Conservation (phyloP, 2,329 filamentous ascomycete species). For the Pestalotiopsis sp. region DNA sequence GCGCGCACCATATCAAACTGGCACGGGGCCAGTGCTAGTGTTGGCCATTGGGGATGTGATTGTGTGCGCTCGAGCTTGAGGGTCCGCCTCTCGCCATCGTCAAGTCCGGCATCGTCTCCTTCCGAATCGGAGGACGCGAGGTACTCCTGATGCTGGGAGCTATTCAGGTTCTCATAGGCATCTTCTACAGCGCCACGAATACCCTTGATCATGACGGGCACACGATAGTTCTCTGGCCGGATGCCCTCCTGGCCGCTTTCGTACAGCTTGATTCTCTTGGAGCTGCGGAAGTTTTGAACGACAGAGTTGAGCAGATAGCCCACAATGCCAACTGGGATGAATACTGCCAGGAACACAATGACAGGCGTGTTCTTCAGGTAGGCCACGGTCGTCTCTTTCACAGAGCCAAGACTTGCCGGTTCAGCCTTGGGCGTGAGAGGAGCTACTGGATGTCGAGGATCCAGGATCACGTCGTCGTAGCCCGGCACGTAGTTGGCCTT, state of each 20-base stretch:
- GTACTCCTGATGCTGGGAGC: constrained; percentile 71
- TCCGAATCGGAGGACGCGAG: constrained; percentile 61
- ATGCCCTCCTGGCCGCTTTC: constrained; percentile 71
- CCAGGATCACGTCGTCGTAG: constrained; percentile 76
- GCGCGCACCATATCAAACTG: constrained; percentile 87
- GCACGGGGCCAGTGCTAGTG: constrained; percentile 74
- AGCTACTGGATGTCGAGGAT: constrained; percentile 64
- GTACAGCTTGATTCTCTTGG: constrained; percentile 75
- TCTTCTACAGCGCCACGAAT: constrained; percentile 77
- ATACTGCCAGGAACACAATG: constrained; percentile 64
- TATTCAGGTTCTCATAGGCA: constrained; percentile 74
- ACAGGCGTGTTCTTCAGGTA: constrained; percentile 62
- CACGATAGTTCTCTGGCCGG: constrained; percentile 70
- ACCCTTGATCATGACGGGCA: constrained; percentile 76
- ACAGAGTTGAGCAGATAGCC: constrained; percentile 76
- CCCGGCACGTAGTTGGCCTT: constrained; percentile 75
- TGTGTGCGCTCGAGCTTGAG: constrained; percentile 42
- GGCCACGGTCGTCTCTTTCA: constrained; percentile 32
- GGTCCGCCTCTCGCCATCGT: constrained; percentile 40
- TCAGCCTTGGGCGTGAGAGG: constrained; percentile 39
- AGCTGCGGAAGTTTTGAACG: constrained; percentile 76
- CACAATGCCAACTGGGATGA: constrained; percentile 73
- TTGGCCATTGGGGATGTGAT: constrained; percentile 56
- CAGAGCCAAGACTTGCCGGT: constrained; percentile 33
- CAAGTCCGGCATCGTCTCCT: constrained; percentile 39